Conservation (phyloP, 441 rosid genomes). For the Syzygium syzygioides region DNA sequence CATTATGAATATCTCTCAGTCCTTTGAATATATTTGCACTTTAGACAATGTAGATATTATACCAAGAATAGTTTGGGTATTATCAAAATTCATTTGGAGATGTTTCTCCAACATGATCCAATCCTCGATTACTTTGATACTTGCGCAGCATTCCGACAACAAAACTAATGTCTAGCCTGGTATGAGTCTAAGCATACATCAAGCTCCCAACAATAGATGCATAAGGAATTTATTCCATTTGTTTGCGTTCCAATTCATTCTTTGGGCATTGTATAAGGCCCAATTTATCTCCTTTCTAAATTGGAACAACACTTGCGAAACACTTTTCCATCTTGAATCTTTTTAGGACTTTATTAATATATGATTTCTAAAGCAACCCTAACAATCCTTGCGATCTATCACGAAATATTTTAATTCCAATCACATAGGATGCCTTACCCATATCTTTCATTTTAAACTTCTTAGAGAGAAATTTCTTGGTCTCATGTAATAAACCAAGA, state of each 20-base stretch:
- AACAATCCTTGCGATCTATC: too few relatives aligned
- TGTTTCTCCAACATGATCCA: not conserved
- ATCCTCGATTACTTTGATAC: not conserved
- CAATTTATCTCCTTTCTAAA: too few relatives aligned
- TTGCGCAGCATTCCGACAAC: rapidly evolving
- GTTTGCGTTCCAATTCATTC: not conserved
- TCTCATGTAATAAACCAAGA: not conserved
- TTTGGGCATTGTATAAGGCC: not conserved
- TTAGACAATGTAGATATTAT: too few relatives aligned
- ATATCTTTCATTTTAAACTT: not conserved
- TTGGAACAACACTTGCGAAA: not conserved
- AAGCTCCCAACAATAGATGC: not conserved
- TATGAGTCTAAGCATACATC: not conserved
- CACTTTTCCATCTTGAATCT: not conserved
- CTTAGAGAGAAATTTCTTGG: not conserved
- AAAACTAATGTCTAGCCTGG: not conserved
- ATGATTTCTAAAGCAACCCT: not conserved
- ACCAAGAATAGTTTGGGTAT: too few relatives aligned
- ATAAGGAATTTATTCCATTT: too few relatives aligned
- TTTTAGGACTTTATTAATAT: too few relatives aligned
- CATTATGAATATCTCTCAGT: too few relatives aligned
- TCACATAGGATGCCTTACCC: not conserved
- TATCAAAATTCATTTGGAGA: too few relatives aligned
- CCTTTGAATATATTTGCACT: too few relatives aligned
- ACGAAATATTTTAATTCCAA: too few relatives aligned